Conservation (phyloP, 1,284 basidiomycete genomes). For the Naganishia cerealis region DNA sequence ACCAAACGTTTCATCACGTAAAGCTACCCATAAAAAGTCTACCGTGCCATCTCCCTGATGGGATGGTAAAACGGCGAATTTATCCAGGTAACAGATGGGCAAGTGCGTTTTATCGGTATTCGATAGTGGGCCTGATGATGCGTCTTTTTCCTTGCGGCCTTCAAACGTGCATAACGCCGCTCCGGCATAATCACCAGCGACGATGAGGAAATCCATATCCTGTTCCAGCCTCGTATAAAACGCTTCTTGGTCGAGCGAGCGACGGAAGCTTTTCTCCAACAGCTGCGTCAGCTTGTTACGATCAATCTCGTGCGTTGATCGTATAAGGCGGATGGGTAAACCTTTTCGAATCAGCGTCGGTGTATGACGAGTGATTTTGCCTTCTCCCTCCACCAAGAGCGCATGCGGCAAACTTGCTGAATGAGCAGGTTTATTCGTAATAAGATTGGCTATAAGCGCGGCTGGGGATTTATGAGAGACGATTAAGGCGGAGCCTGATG, state of each 20-base stretch:
- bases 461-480: slow-evolving; percentile 96
- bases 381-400: slow-evolving; percentile 73
- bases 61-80: slow-evolving; percentile 91
- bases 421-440: slow-evolving; percentile 96
- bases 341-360: slow-evolving; percentile 91
- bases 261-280: slow-evolving; percentile 82
- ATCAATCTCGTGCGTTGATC: slow-evolving; percentile 66
- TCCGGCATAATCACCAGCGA: slow-evolving; percentile 94
- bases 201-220: slow-evolving; percentile 85
- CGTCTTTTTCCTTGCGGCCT: slow-evolving; percentile 40
- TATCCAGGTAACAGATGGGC: slow-evolving; percentile 80
- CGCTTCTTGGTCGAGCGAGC: slow-evolving; percentile 67
- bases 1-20: slow-evolving; percentile 97
- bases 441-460: slow-evolving; percentile 91
- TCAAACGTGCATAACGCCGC: slow-evolving; percentile 94
- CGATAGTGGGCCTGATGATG: slow-evolving; percentile 1
- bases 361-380: slow-evolving; percentile 80
- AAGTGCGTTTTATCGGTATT: slow-evolving; percentile 17
- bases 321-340: slow-evolving; percentile 78
- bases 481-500: slow-evolving; percentile 87
- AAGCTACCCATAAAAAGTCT: slow-evolving; percentile 97
- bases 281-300: slow-evolving; percentile 71
- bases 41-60: slow-evolving; percentile 98
- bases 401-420: slow-evolving; percentile 93
- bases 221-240: slow-evolving; percentile 78